Percentiles rank a stretch among this genome's conserved stretches.
Conservation (phyloP, 1,284 basidiomycete genomes). For the Rhizoctonia solani region DNA sequence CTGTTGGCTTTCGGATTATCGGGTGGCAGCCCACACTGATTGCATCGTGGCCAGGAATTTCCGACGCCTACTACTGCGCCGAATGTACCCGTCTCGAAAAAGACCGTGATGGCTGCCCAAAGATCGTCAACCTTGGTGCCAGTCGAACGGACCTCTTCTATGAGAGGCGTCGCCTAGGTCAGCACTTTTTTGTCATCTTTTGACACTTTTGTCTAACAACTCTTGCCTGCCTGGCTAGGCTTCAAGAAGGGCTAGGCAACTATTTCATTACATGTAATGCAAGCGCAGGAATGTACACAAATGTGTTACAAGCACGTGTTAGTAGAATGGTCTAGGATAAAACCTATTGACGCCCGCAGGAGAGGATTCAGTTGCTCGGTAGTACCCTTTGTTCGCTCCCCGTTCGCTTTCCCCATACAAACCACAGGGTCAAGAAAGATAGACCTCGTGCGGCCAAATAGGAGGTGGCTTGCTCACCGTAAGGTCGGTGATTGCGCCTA, state of each 20-base stretch:
- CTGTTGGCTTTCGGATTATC: background rate
- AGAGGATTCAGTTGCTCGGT: background rate
- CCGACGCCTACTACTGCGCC: constrained; percentile 96
- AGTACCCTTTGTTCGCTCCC: background rate
- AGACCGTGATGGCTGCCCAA: constrained; percentile 97
- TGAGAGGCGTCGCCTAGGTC: constrained; percentile 77
- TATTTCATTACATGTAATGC: background rate
- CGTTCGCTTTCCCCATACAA: background rate
- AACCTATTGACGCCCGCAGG: background rate
- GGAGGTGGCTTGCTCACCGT: constrained; percentile 32
- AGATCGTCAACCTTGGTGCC: constrained; percentile 95
- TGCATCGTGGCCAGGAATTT: constrained; percentile 67
- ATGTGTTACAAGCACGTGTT: no score
- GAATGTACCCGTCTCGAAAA: constrained; percentile 97
- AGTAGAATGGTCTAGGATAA: background rate
- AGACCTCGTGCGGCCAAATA: constrained; percentile 34
- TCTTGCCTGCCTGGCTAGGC: constrained; percentile 50
- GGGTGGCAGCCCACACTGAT: background rate
- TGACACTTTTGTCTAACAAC: background rate
- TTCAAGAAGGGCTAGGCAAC: constrained; percentile 73
- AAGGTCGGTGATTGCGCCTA: constrained; percentile 34
- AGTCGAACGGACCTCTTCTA: constrained; percentile 89
- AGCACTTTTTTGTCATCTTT: constrained; percentile 40
- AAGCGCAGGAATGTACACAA: no score
- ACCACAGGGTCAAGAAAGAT: constrained; percentile 3